Base-by-base conservation (phyloP, 1,284 basidiomycete species). In the Cutaneotrichosporon cavernicola region DNA sequence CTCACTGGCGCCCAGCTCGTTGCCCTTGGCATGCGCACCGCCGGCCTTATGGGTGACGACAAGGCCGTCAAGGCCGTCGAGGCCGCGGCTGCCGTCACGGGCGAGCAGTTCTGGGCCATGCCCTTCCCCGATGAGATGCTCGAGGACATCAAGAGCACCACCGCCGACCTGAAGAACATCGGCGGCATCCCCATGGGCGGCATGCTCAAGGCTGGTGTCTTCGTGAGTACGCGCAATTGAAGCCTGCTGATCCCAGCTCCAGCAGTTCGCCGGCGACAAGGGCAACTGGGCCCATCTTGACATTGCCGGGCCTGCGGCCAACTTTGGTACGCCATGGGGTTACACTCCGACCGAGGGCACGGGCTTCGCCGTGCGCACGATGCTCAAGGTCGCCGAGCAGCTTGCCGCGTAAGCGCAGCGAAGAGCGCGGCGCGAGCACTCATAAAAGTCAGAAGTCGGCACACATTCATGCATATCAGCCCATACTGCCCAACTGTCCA, bases 221-320 rank as follows among this genome's bases (percentile, higher is more conserved):
- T 68, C 61, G 52, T 63, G 34, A 63, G 62, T 59, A 22, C 31
- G 26, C 31, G 30, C 30, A 26, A 3, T 52, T 16, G 13, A 52
- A 5, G 13, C 36, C 1, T 5, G 16, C 46, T 50, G 22, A 50
- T 22, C 4, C 2, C 61, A 66, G 65, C 56, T 67, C 16, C 49
- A 60, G 63, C 63, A 65, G 63, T 68, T 68, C 34, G 66, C 66
- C 5, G 65, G 65, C 36, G 56, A 67, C 34, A 55, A 65, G 58
- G 63, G 63, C 56, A 67, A 67, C 66, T 67, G 66, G 66, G 66
- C 61, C 21, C 66, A 67, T 56, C 61, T 67, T 31, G 66, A 67
- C 63, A 63, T 67, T 52, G 66, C 66, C 2, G 66, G 66, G 21
- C 66, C 66, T 13, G 53, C 66, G 5, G 63, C 58, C 61, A 67